Base-by-base conservation (phyloP, 2,329 filamentous ascomycete species). In the Microascus cirrosus region DNA sequence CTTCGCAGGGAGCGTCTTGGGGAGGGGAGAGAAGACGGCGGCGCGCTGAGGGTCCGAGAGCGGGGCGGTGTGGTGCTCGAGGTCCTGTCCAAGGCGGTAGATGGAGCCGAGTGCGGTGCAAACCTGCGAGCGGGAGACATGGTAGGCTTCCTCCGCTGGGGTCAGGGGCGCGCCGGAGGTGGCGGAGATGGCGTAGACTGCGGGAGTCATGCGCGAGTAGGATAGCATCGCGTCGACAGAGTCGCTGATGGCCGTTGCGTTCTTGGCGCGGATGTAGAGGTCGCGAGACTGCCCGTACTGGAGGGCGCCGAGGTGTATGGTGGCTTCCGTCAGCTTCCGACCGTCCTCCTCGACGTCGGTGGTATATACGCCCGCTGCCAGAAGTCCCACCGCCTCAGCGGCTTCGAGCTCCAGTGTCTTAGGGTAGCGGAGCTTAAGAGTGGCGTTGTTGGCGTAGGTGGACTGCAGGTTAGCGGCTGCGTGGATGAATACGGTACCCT, bases 211-310 rank as follows among this genome's bases (percentile, higher is more conserved):
- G 11, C 45, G 55, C 28, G 60, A 63, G 48, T 61, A 65, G 3
- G 39, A 51, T n/a, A 65, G 28, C 3, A 56, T 57, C 11, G 64
- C 63, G 18, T 59, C 56, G 53, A 64, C 7, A 28, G 18, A 22
- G 11, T 11, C 20, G 3, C 22, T 10, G 3, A 24, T 8, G 11
- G n/a, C n/a, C 20, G 15, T 5, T 20, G 11, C 4, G 7, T 20
- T 20, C n/a, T 12, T 20, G 20, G 15, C n/a, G 28, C 53, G 15
- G 7, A 85, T 66, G 61, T 77, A 77, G 25, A 85, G 68, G 58
- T 84, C 80, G 2, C 81, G 74, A 0, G 80, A 77, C 59, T 85
- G 82, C n/a, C 80, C 82, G 58, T 80, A 85, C 60, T 83, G 81
- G 0, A 86, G 60, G 61, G 77, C 82, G 2, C 78, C 77, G 2